Percentiles rank a stretch among this genome's conserved stretches.
phyloP scores from a whole-genome alignment of 2,329 filamentous ascomycete species.

The Verticillium nonalfalfae region DNA sequence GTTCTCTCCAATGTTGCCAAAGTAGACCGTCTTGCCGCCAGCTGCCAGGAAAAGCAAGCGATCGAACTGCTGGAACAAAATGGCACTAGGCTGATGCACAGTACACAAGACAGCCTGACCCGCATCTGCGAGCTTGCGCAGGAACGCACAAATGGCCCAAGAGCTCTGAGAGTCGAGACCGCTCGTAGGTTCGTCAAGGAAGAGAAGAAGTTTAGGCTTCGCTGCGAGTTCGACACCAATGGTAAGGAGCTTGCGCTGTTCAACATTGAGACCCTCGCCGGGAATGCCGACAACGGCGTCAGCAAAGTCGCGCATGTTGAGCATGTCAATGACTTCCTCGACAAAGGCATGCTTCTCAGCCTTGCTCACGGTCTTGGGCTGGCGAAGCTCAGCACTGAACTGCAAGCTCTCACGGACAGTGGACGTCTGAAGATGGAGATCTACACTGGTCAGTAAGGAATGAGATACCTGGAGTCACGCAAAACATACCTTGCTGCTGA shows the following conservation, averaged over 20 bases:
- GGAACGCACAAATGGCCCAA: constrained; percentile 56
- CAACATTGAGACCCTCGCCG: constrained; percentile 54
- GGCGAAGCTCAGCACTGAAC: constrained; percentile 52
- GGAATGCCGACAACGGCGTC: constrained; percentile 59
- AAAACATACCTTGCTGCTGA: constrained; percentile 50
- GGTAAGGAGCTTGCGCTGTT: constrained; percentile 55
- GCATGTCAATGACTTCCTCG: constrained; percentile 58
- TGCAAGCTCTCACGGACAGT: constrained; percentile 48
- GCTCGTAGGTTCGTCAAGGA: constrained; percentile 55
- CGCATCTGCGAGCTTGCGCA: constrained; percentile 52
- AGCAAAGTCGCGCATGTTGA: constrained; percentile 61
- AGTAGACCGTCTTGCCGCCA: constrained; percentile 63
- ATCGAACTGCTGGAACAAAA: constrained; percentile 51
- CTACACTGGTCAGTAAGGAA: constrained; percentile 16
- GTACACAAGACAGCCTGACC: constrained; percentile 50
- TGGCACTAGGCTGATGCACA: constrained; percentile 48
- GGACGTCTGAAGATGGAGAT: constrained; percentile 49
- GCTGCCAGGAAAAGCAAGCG: constrained; percentile 56
- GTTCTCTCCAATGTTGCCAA: constrained; percentile 58
- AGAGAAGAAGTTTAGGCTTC: constrained; percentile 52
- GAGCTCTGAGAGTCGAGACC: constrained; percentile 59
- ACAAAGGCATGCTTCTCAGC: constrained; percentile 56
- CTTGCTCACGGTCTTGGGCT: constrained; percentile 45
- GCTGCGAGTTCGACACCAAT: constrained; percentile 55
- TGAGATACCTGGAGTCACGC: neutral